Base-by-base conservation (phyloP, 1,284 basidiomycete genomes). In the Ustilago sp. region DNA sequence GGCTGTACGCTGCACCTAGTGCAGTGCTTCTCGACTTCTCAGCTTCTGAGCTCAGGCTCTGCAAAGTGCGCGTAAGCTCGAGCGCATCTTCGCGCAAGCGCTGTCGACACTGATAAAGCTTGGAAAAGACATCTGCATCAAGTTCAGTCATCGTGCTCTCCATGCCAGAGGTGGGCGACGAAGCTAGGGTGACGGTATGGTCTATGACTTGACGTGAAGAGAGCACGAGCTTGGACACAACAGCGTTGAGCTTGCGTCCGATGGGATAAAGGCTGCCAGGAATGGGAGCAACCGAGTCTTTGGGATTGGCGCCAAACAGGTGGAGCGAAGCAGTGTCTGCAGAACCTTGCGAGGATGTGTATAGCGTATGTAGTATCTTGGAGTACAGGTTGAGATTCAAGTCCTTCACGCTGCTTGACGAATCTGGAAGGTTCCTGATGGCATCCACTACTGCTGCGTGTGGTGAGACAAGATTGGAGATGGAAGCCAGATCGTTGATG, bases 201-300 rank as follows among this genome's bases (percentile, higher is more conserved):
- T 82, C 80, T 56, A 85, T 83, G 50, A 85, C 82, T 41, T 88
- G 87, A 4, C 88, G 86, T 8, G 87, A 82, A 11, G 87, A 87
- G 3, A 88, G 83, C 12, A 87, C 85, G 19, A 89, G 84, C 64
- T 88, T 88, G 28, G 88, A 88, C 15, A 89, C 83, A 8, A 87
- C 87, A 0, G 87, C 86, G 17, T 86, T 87, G 56, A 89, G 86
- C 60, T 88, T 88, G 38, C 87, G 86, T 34, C 87, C 86, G 32
- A 85, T 79, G 2, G 83, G 84, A 19, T 86, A 85, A 32, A 89
- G 82, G 5, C 55, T 28, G 23, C 39, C 41, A 4, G 74, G 74
- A 15, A 66, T 73, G 8, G 63, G 61, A 3, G 63, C 64, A 5
- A 62, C 19, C 19, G 59, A 48, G 47, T 77, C 74, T 41, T 63